phyloP scores from a whole-genome alignment of 2,329 filamentous ascomycete species.

The Neonectria neomacrospora region DNA sequence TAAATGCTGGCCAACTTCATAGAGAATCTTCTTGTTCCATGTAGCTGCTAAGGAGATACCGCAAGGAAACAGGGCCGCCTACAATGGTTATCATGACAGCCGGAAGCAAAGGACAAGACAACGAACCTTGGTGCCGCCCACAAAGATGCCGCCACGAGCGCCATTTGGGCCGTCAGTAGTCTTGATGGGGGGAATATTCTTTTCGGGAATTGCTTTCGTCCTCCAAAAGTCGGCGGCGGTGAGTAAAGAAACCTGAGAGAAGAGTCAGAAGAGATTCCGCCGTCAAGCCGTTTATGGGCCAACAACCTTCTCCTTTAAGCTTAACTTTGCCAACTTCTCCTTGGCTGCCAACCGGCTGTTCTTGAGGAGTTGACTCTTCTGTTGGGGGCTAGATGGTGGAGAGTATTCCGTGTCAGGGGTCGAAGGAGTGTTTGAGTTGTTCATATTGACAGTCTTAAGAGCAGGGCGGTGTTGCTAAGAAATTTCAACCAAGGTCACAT shows the following conservation, averaged over 20 bases:
- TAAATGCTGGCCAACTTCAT: conserved; percentile 76
- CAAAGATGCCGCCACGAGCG: conserved; percentile 74
- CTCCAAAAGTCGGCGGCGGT: conserved; percentile 77
- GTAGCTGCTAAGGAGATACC: conserved; percentile 82
- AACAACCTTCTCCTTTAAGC: conserved; percentile 67
- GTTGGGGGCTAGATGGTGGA: conserved; percentile 56
- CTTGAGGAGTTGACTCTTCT: conserved; percentile 49
- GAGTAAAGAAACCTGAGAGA: conserved; percentile 64
- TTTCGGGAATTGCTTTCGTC: conserved; percentile 70
- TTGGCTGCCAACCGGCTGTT: conserved; percentile 55
- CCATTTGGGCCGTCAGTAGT: conserved; percentile 78
- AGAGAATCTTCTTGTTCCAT: conserved; percentile 78
- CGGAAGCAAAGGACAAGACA: accelerated
- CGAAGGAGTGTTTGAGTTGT: conserved; percentile 45
- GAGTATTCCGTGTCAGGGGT: conserved; percentile 64
- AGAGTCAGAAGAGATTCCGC: background rate
- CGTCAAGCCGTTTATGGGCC: background rate
- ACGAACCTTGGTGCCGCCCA: conserved; percentile 70
- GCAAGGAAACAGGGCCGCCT: conserved; percentile 83
- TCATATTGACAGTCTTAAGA: conserved; percentile 26
- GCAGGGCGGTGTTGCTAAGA: background rate
- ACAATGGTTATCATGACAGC: background rate
- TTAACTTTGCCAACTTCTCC: conserved; percentile 63
- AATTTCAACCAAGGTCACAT: background rate
- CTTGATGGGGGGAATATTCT: conserved; percentile 73